A percentile compares a stretch with the other conserved stretches of the same genome.
Evolutionary conservation across 2,329 filamentous ascomycete species (phyloP).

Genomic region (Hysterium pulicare): DNA sequence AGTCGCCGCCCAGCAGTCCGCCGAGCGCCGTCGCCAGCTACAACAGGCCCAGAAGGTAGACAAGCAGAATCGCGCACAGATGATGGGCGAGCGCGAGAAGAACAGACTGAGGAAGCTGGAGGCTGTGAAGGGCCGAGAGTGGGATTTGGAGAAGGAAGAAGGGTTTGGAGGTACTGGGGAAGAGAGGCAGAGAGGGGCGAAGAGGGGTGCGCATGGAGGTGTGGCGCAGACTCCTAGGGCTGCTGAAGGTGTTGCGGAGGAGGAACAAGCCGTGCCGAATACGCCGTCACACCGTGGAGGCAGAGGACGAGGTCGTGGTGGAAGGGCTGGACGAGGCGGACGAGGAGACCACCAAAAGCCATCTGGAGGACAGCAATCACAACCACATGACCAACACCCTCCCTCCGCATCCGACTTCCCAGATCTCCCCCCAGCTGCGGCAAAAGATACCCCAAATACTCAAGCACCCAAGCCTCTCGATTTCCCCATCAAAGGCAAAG

Average conservation of each 20-base stretch:
- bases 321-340: slow-evolving; percentile 28
- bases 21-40: slow-evolving; percentile 36
- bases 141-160: slow-evolving; percentile 62
- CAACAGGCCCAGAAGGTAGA: slow-evolving; percentile 44
- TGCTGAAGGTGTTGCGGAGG: slow-evolving; percentile 20
- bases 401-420: slow-evolving; percentile 47
- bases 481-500: slow-evolving; percentile 27
- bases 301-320: slow-evolving; percentile 31
- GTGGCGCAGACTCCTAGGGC: slow-evolving; percentile 36
- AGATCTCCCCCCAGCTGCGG: slow-evolving; percentile 33
- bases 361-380: slow-evolving; percentile 6
- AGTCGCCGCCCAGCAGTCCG: slow-evolving; percentile 50
- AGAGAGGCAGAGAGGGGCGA: slow-evolving; percentile 42
- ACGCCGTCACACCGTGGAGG: slow-evolving; percentile 13
- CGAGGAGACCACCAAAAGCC: slow-evolving; percentile 20
- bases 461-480: slow-evolving; percentile 25
- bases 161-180: slow-evolving; percentile 45
- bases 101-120: slow-evolving; percentile 59
- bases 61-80: slow-evolving; percentile 51
- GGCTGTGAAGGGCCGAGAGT: slow-evolving; percentile 57
- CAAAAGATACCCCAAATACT: slow-evolving; percentile 7
- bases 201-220: slow-evolving; percentile 52
- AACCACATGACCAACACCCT: slow-evolving; percentile 16
- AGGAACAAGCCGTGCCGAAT: slow-evolving; percentile 19
- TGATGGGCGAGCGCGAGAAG: slow-evolving; percentile 61